Base-by-base conservation (phyloP, 352 stramenopile species). In the Phytophthora sojae region DNA sequence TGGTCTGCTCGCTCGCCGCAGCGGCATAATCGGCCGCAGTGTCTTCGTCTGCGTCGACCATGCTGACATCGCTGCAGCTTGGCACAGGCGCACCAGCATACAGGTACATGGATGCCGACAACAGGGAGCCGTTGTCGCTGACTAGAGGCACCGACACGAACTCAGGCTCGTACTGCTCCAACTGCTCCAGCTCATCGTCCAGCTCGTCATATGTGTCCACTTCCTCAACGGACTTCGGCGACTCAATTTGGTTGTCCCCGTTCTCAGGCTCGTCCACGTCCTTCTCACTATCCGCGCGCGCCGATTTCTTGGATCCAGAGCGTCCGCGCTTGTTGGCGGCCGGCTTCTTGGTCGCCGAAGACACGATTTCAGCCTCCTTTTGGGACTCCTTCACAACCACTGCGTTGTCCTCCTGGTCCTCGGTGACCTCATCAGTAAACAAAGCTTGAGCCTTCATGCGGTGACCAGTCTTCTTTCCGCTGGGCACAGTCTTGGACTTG, bases 51-150 rank as follows among this genome's bases (percentile, higher is more conserved):
- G 37, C 39, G 21, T 60, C 35, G 23, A 15, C 39, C 29, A 60
- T 60, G 1, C 29, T 52, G 42, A 39, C 47, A 9, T 69, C 67
- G n/a, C 19, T 52, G 12, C 7, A 47, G 37, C 45, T 66, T 15
- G 51, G 4, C 25, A 25, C 26, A 5, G 35, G 45, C 21, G 37
- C 11, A 26, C 26, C 39, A 15, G 52, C 37, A 19, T 80, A 90
- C 64, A 84, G 75, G 59, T 85, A 90, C 59, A 88, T 65, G 4
- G 78, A 72, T 0, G 82, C 80, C 21, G 76, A 51, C 37, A 90
- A 50, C 4, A 89, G 63, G 1, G 75, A 80, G 14, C 78, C 65
- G 11, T 77, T 67, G 45, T 86, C 82, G 56, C 80, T 85, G 11
- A 75, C 52, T 12, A 87, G 64, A 3, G 80, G 67, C 32, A 81